phyloP scores from a whole-genome alignment of 1,139 yeast species.

The Saccharomyces hybrid region DNA sequence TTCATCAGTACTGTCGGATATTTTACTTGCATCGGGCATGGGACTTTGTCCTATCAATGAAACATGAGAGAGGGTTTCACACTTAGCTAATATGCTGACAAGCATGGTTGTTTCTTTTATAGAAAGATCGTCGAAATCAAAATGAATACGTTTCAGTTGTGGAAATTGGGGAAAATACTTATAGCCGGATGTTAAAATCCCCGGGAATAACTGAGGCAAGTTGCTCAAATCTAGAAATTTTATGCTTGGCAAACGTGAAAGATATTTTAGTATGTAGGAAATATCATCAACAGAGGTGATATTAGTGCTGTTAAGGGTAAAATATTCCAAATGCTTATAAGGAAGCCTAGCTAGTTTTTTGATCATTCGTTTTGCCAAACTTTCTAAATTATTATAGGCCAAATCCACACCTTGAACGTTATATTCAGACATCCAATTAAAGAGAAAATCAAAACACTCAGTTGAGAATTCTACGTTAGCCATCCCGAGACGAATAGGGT shows the following conservation, averaged over 20 bases:
- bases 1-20: neutral
- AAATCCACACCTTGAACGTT: slow-evolving; percentile 73
- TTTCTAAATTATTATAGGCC: slow-evolving; percentile 67
- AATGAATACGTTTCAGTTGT: slow-evolving; percentile 61
- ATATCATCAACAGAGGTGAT: slow-evolving; percentile 48
- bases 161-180: slow-evolving; percentile 59
- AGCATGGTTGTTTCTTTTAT: slow-evolving; percentile 58
- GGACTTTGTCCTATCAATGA: slow-evolving; percentile 49
- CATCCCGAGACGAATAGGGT: slow-evolving; percentile 52
- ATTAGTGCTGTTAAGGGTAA: slow-evolving; percentile 66
- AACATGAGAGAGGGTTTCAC: slow-evolving; percentile 65
- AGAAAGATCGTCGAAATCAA: slow-evolving; percentile 63
- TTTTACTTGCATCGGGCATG: neutral
- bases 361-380: slow-evolving; percentile 40
- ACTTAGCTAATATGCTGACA: slow-evolving; percentile 61
- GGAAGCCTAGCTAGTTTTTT: slow-evolving; percentile 23
- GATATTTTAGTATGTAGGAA: slow-evolving; percentile 42
- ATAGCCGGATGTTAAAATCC: slow-evolving; percentile 51
- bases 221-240: slow-evolving; percentile 72
- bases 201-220: slow-evolving; percentile 67
- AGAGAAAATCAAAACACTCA: slow-evolving; percentile 48
- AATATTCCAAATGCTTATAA: slow-evolving; percentile 36
- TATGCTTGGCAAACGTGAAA: slow-evolving; percentile 48
- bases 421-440: slow-evolving; percentile 53
- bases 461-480: slow-evolving; percentile 61